Conservation (phyloP, 169 alveolate genomes). For the Cystoisospora suis region DNA sequence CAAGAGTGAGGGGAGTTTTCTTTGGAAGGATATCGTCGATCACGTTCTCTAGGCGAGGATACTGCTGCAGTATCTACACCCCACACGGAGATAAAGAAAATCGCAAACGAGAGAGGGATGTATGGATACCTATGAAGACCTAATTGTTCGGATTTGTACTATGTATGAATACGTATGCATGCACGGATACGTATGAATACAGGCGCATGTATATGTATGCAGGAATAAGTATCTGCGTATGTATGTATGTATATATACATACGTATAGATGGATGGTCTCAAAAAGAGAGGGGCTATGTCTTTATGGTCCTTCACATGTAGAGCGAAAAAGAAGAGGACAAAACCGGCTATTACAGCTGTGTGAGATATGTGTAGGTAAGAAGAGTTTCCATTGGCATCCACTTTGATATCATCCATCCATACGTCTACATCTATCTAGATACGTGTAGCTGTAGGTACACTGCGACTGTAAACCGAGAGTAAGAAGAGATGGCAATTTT, state of each 20-base stretch:
- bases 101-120: background rate
- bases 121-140: background rate
- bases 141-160: background rate
- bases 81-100: background rate
- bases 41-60: slow-evolving; percentile 84
- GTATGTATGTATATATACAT: background rate
- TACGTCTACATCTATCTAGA: no score
- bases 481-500: no score
- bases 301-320: no score
- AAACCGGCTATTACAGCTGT: no score
- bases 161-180: background rate
- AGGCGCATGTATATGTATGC: background rate
- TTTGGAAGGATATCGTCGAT: slow-evolving; percentile 91
- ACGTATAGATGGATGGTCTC: background rate
- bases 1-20: slow-evolving; percentile 80
- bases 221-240: background rate
- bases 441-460: no score
- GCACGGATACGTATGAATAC: background rate
- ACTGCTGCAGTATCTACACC: slow-evolving; percentile 76
- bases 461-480: no score
- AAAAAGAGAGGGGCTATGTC: background rate
- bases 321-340: no score
- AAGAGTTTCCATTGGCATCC: no score
- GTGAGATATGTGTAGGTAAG: no score
- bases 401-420: no score